These are phyloP conservation scores for Colletotrichum sp. DNA, from an alignment of 2,329 filamentous ascomycete species.

Conservation along the genomic window DNA sequence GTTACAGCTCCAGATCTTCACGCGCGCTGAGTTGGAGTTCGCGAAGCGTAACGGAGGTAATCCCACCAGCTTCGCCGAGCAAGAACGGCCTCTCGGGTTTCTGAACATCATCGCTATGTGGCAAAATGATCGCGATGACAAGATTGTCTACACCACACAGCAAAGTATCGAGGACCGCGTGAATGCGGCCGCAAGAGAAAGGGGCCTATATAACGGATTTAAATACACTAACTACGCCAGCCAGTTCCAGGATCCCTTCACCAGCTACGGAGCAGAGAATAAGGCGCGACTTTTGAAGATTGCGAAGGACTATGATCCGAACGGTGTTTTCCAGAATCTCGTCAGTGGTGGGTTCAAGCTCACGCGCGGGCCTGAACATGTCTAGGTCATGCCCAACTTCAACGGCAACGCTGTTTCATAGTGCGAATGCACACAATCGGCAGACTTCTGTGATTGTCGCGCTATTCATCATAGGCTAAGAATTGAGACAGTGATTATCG, in stretches of 20 bases:
- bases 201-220: constrained; percentile 38
- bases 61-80: constrained; percentile 30
- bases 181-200: constrained; percentile 31
- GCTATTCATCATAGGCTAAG: not conserved
- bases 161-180: constrained; percentile 30
- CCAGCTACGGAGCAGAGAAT: constrained; percentile 44
- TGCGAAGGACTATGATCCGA: constrained; percentile 41
- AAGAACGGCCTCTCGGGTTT: constrained; percentile 19
- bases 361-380: not conserved
- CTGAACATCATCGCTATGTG: constrained; percentile 30
- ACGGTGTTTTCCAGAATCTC: constrained; percentile 38
- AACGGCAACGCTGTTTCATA: not conserved
- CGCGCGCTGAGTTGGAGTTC: constrained; percentile 35
- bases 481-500: rapidly evolving
- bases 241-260: constrained; percentile 37
- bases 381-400: rapidly evolving
- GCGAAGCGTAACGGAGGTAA: constrained; percentile 36
- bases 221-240: constrained; percentile 54
- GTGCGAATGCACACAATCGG: not conserved
- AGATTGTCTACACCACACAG: constrained; percentile 30
- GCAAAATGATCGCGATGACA: constrained; percentile 33
- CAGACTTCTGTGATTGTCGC: too few species aligned
- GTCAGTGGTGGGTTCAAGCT: constrained; percentile 46
- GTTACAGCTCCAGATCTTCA: constrained; percentile 44
- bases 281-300: constrained; percentile 34